Percentiles rank a stretch among this genome's conserved stretches.
phyloP scores from a whole-genome alignment of 2,329 filamentous ascomycete genomes.

The Chrysosphaeria jannelii region DNA sequence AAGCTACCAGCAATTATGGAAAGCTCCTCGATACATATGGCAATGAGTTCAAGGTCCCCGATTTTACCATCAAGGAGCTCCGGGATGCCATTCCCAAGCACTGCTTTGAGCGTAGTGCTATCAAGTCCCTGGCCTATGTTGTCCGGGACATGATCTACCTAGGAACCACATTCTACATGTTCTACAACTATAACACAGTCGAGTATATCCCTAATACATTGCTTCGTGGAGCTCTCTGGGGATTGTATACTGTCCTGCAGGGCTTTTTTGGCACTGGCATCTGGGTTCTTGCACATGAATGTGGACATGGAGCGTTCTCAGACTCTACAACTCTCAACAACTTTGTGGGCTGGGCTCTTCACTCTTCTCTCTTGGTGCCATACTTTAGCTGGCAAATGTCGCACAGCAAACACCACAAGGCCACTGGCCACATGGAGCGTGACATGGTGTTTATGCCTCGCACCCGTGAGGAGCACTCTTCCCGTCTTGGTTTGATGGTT shows the following conservation, averaged over 20 bases:
- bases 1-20: slow-evolving; percentile 26
- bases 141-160: slow-evolving; percentile 48
- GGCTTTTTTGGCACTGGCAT: slow-evolving; percentile 79
- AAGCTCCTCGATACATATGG: slow-evolving; percentile 75
- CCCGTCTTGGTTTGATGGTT: slow-evolving; percentile 36
- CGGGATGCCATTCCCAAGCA: slow-evolving; percentile 90
- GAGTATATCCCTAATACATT: slow-evolving; percentile 45
- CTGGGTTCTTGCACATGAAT: slow-evolving; percentile 95
- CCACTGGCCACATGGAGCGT: slow-evolving; percentile 83
- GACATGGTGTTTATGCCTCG: slow-evolving; percentile 99
- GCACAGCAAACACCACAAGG: slow-evolving; percentile 98
- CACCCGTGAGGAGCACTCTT: slow-evolving; percentile 56
- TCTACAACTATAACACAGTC: slow-evolving; percentile 70
- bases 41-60: slow-evolving; percentile 75
- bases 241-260: slow-evolving; percentile 46
- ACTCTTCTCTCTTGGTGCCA: slow-evolving; percentile 61
- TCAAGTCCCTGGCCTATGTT: slow-evolving; percentile 53
- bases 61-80: slow-evolving; percentile 95
- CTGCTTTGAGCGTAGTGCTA: slow-evolving; percentile 70
- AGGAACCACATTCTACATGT: slow-evolving; percentile 53
- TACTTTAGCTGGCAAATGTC: slow-evolving; percentile 99
- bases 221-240: slow-evolving; percentile 32
- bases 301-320: slow-evolving; percentile 89
- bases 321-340: slow-evolving; percentile 77
- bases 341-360: slow-evolving; percentile 67